Conservation (phyloP, 2,329 filamentous ascomycete genomes). For the Paramyrothecium sp. region DNA sequence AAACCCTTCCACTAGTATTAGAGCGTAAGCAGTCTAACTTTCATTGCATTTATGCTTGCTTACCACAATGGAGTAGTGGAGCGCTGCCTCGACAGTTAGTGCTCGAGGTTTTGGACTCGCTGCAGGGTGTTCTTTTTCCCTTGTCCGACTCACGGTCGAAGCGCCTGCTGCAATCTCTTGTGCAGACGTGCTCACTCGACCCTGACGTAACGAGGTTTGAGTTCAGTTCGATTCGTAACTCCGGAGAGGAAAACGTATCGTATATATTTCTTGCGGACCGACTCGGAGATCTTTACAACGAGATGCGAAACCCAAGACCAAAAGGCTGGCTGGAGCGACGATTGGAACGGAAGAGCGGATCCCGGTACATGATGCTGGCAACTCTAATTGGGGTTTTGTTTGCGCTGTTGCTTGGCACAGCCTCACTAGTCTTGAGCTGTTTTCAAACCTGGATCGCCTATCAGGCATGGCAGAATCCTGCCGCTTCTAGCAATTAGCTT, state of each 20-base stretch:
- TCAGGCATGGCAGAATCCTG: background rate
- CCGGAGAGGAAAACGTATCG: background rate
- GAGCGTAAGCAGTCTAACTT: background rate
- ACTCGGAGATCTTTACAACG: background rate
- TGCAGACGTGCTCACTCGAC: background rate
- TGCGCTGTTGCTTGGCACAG: background rate
- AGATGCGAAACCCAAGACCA: background rate
- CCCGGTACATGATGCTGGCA: slow-evolving; percentile 1
- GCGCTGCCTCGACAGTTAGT: background rate
- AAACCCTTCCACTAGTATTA: background rate
- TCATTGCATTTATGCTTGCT: background rate
- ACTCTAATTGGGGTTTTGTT: background rate
- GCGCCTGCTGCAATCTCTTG: background rate
- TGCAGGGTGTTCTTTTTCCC: background rate
- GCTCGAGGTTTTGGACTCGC: background rate
- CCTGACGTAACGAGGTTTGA: background rate
- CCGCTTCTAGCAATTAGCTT: background rate
- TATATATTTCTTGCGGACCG: background rate
- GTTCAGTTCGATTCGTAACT: background rate
- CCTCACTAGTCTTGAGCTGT: background rate
- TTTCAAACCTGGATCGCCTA: slow-evolving; percentile 1
- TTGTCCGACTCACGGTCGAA: background rate
- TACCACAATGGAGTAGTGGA: background rate
- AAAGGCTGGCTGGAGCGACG: background rate
- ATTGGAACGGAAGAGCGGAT: background rate